Percentiles rank a stretch among this genome's conserved stretches.
Evolutionary conservation across 2,329 filamentous ascomycete genomes (phyloP).

Genomic region (Aspergillus pseudotamarii): DNA sequence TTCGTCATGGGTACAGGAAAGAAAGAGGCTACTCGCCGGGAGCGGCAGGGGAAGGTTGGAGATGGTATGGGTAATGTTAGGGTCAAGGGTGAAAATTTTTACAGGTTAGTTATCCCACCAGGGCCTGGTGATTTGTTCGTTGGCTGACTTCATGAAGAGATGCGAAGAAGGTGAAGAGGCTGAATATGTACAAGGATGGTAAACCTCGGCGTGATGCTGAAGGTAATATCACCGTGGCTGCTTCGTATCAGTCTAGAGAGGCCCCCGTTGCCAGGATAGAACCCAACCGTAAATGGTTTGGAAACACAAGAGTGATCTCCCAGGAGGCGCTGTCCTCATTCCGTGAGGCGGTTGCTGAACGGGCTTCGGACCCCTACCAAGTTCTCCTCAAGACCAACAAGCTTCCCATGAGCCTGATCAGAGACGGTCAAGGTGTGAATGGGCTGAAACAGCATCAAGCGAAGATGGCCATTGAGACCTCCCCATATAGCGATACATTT

Average conservation of each 20-base stretch:
- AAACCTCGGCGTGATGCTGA: slow-evolving; percentile 78
- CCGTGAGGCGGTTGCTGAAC: slow-evolving; percentile 87
- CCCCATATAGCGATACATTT: slow-evolving; percentile 85
- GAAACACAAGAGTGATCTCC: slow-evolving; percentile 86
- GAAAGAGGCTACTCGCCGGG: slow-evolving; percentile 82
- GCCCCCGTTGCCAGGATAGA: slow-evolving; percentile 83
- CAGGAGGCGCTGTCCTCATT: slow-evolving; percentile 87
- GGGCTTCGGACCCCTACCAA: slow-evolving; percentile 85
- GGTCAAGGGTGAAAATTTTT: slow-evolving; percentile 97
- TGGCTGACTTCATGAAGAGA: slow-evolving; percentile 41
- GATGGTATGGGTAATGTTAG: slow-evolving; percentile 92
- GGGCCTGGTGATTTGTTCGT: not conserved
- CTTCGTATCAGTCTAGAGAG: slow-evolving; percentile 80
- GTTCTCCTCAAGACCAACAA: slow-evolving; percentile 98
- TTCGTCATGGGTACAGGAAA: slow-evolving; percentile 81
- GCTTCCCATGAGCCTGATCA: slow-evolving; percentile 91
- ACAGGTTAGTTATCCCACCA: slow-evolving; percentile 62
- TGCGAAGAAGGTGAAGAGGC: slow-evolving; percentile 84
- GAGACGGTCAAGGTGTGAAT: slow-evolving; percentile 74
- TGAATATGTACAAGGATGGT: slow-evolving; percentile 91
- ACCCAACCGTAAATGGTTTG: slow-evolving; percentile 97
- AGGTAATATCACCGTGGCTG: slow-evolving; percentile 83
- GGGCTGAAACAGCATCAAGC: slow-evolving; percentile 90
- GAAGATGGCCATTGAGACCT: slow-evolving; percentile 88
- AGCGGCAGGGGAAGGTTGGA: slow-evolving; percentile 79